Base-by-base conservation (phyloP, 2,329 filamentous ascomycete species). In the Microdochium nivale region DNA sequence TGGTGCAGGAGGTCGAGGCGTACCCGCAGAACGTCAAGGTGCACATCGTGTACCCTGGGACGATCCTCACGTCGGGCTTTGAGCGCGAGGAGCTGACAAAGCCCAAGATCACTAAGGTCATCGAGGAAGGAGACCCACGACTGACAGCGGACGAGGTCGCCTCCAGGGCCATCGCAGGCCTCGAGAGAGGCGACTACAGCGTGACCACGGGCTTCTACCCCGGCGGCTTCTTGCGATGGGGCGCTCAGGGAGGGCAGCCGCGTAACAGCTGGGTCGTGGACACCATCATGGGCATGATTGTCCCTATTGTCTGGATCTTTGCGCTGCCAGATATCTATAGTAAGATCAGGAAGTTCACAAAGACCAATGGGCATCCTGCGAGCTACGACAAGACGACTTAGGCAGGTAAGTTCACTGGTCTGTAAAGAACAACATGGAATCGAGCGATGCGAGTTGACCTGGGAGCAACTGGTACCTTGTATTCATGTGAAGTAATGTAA, bases 1-100 rank as follows among this genome's bases (percentile, higher is more conserved):
- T 99, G 49, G 83, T 82, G 23, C 88, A 92, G 63, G 94, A 99
- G 70, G 73, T 95, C 44, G 76, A 90, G 60, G 74, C 96, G 49
- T 99, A 97, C 73, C 90, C 91, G 46, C 86, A 86, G 50, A 80
- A 86, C 44, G 84, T 97, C 51, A 82, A 87, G 59, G 76, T 96
- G 21, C 89, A 95, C 62, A 79, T 89, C 43, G 81, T 97, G 13
- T 88, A 84, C 60, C 94, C 94, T 0, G 92, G 87, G 50, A 89
- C 87, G 2, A 97, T 99, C 56, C 75, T 83, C 14, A 85, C 80
- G 5, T 84, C 89, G 0, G 90, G 91, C 0, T 79, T 86, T 49
- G 84, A 85, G 54, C 75, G 80, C 19, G 92, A 97, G 71, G 85
- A 95, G 62, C 68, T 73, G 60, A 79, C 80, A 25, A 97, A 97